Percentiles rank a stretch among this genome's conserved stretches.
phyloP scores from a whole-genome alignment of 2,329 filamentous ascomycete species.

The Cryoendolithus antarcticus region DNA sequence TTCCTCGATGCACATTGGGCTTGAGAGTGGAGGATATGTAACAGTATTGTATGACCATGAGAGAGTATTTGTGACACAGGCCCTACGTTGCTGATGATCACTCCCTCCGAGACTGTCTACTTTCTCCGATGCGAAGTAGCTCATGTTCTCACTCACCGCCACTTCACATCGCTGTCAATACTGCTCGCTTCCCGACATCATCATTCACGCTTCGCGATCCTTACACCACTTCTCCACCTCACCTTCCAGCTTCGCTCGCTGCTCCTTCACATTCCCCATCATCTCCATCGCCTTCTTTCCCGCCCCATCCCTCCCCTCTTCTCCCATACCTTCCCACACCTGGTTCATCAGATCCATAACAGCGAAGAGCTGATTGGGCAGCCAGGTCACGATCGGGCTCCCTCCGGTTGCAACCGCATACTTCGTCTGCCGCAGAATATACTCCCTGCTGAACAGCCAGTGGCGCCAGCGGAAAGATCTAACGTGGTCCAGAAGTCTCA shows the following conservation, averaged over 20 bases:
- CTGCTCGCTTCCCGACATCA: too few species aligned
- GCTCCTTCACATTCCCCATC: constrained; percentile 53
- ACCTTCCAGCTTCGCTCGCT: constrained; percentile 54
- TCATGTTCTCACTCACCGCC: too few species aligned
- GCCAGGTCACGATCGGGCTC: constrained; percentile 71
- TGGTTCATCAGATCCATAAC: constrained; percentile 59
- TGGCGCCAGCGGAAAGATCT: constrained; percentile 73
- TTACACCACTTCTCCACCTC: constrained; percentile 63
- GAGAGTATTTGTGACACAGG: too few species aligned
- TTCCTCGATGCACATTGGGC: too few species aligned
- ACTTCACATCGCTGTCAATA: too few species aligned
- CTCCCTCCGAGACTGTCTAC: too few species aligned
- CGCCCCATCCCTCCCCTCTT: constrained; percentile 8
- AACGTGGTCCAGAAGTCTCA: constrained; percentile 54
- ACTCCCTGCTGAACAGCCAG: constrained; percentile 77
- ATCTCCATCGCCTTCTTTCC: constrained; percentile 32
- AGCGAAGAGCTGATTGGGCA: constrained; percentile 68
- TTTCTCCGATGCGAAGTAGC: too few species aligned
- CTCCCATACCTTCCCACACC: constrained; percentile 34
- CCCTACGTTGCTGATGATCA: too few species aligned
- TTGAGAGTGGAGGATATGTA: too few species aligned
- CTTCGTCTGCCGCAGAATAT: constrained; percentile 64
- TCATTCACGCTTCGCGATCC: constrained; percentile 1
- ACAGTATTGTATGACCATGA: too few species aligned
- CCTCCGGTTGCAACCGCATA: constrained; percentile 72